Evolutionary conservation across 345 rosid genomes (phyloP), one percentile per base, ranked within the genome.

Genomic region (Citrus medica): DNA sequence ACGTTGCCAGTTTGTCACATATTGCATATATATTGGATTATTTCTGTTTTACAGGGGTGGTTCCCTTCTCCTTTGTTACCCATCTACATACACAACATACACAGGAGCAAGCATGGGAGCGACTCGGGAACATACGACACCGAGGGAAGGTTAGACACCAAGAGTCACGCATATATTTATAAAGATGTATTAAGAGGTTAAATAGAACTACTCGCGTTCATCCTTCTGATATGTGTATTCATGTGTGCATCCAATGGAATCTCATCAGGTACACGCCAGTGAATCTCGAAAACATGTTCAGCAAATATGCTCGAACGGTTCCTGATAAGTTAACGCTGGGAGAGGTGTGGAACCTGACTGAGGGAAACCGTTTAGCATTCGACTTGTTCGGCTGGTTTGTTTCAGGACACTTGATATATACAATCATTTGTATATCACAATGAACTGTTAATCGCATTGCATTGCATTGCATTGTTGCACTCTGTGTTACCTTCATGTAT

Each of bases 261-360:
- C 82, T 80, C 58, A 17, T 53, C 84, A 93, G 97, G 83, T 92
- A 76, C 25, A 71, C 72, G 46, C 98, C 98, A 0, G 90, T 74
- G 32, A 76, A 84, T 79, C 69, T 95, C 3, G 98, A 93, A 82
- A 80, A 83, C 83, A 86, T 88, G 21, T 93, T 92, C 66, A 92
- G 98, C 92, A 93, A 93, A 83, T 90, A 92, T 63, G 94, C 93
- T 1, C 81, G 69, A 0, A 92, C 94, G 0, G 68, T 82, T n/a
- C 95, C 94, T 0, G 87, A 92, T 82, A 92, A 86, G 86, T 51
- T 93, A 6, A 82, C 91, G 2, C 42, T 86, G 2, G 76, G 87
- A 74, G 98, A 95, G 84, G 37, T 95, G 7, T 93, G 98, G 98
- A 65, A 88, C 51, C 81, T 93, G 98, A 95, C 98, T 0, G 85